Conservation (phyloP, 2,329 filamentous ascomycete species). For the Exophiala calicioides region DNA sequence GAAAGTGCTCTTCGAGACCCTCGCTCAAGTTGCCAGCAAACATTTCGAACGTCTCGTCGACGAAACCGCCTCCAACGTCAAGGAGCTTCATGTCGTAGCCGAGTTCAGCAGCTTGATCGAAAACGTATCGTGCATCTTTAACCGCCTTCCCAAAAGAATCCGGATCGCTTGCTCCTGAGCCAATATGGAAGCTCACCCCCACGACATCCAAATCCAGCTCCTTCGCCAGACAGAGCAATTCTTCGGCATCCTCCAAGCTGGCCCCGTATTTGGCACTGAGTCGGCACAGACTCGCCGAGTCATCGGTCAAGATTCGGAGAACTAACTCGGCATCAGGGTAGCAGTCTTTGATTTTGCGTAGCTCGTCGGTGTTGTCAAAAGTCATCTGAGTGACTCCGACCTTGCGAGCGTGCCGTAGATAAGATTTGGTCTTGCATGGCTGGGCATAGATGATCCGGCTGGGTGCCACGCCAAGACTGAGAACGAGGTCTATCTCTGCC, state of each 20-base stretch:
- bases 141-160: slow-evolving; percentile 87
- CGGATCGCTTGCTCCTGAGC: slow-evolving; percentile 94
- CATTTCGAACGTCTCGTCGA: slow-evolving; percentile 82
- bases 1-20: slow-evolving; percentile 86
- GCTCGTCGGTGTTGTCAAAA: slow-evolving; percentile 96
- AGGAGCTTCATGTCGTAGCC: slow-evolving; percentile 84
- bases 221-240: slow-evolving; percentile 76
- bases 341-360: slow-evolving; percentile 94
- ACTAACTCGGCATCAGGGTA: slow-evolving; percentile 88
- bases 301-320: slow-evolving; percentile 92
- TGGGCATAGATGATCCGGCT: slow-evolving; percentile 97
- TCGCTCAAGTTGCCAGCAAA: slow-evolving; percentile 80
- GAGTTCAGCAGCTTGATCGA: slow-evolving; percentile 75
- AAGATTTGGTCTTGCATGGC: slow-evolving; percentile 99
- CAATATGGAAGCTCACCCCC: slow-evolving; percentile 96
- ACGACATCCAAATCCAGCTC: slow-evolving; percentile 85
- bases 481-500: slow-evolving; percentile 89
- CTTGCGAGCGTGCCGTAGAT: slow-evolving; percentile 84
- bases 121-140: slow-evolving; percentile 81
- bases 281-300: slow-evolving; percentile 89
- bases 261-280: slow-evolving; percentile 98
- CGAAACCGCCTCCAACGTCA: slow-evolving; percentile 93
- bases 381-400: slow-evolving; percentile 96
- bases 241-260: slow-evolving; percentile 75
- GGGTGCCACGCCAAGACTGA: slow-evolving; percentile 78